Conservation (phyloP, 1,284 basidiomycete species). For the Cryptococcus depauperatus region DNA sequence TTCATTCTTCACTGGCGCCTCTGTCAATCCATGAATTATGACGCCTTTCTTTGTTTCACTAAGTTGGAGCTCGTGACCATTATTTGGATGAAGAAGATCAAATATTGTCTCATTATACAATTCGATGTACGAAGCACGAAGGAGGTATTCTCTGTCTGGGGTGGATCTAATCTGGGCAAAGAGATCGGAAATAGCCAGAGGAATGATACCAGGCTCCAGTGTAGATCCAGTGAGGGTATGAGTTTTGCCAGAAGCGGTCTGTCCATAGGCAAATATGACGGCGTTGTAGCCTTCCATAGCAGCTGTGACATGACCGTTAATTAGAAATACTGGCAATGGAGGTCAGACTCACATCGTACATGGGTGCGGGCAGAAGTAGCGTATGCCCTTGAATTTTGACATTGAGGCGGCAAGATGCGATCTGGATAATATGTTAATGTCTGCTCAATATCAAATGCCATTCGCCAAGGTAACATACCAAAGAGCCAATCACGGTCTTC, state of each 20-base stretch:
- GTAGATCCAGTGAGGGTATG: conserved; percentile 78
- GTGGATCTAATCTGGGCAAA: conserved; percentile 47
- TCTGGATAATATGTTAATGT: conserved; percentile 27
- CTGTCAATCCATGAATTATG: conserved; percentile 43
- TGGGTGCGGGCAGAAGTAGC: conserved; percentile 73
- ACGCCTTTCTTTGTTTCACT: conserved; percentile 44
- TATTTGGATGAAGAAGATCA: conserved; percentile 46
- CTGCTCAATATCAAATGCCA: conserved; percentile 35
- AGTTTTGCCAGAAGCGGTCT: conserved; percentile 69
- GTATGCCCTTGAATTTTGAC: conserved; percentile 75
- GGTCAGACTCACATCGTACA: conserved; percentile 51
- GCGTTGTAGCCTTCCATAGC: conserved; percentile 96
- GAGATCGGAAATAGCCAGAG: conserved; percentile 64
- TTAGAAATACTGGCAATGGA: not conserved
- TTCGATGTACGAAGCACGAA: conserved; percentile 89
- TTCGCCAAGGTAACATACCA: conserved; percentile 39
- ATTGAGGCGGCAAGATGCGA: conserved; percentile 47
- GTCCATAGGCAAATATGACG: conserved; percentile 85
- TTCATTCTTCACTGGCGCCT: conserved; percentile 71
- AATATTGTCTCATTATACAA: conserved; percentile 94
- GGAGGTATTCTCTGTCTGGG: conserved; percentile 68
- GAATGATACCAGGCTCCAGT: conserved; percentile 86
- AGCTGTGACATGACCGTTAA: conserved; percentile 44
- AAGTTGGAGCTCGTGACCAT: conserved; percentile 35
- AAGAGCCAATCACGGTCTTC: conserved; percentile 44